phyloP scores from a whole-genome alignment of 2,329 filamentous ascomycete genomes.

The Aspergillus terreus region DNA sequence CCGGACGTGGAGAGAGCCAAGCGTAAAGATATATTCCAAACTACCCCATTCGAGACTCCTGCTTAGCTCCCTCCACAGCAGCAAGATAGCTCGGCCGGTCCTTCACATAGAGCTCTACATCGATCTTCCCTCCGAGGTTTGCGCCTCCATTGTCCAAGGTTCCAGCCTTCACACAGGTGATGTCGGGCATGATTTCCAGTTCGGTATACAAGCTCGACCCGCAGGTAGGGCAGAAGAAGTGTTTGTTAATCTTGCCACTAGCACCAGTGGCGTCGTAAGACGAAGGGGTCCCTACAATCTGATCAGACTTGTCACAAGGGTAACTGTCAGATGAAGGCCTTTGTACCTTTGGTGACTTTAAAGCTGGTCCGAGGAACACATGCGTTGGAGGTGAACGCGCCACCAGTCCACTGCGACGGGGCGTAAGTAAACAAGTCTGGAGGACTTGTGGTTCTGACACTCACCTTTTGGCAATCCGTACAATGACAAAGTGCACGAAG shows the following conservation, averaged over 20 bases:
- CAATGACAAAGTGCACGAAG: conserved; percentile 52
- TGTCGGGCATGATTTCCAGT: conserved; percentile 52
- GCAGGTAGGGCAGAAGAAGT: conserved; percentile 54
- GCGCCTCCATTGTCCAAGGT: conserved; percentile 48
- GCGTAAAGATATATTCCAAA: not conserved
- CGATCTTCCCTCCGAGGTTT: conserved; percentile 41
- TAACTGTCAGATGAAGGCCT: not conserved
- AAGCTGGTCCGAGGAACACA: conserved; percentile 48
- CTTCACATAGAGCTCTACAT: conserved; percentile 53
- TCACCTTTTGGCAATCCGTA: conserved; percentile 53
- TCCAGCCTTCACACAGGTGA: conserved; percentile 51
- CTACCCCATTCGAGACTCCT: conserved; percentile 36
- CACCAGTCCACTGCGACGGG: conserved; percentile 45
- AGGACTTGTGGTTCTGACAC: not conserved
- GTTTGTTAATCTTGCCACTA: conserved; percentile 54
- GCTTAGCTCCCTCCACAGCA: conserved; percentile 45
- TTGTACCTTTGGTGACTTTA: conserved; percentile 47
- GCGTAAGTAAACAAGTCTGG: not conserved
- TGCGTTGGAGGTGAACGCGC: conserved; percentile 54
- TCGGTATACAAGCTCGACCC: conserved; percentile 51
- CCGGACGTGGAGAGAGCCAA: no score
- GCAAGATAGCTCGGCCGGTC: conserved; percentile 46
- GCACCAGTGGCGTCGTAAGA: conserved; percentile 46
- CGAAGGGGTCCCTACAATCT: conserved; percentile 42
- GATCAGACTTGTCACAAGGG: not conserved